Evolutionary conservation across 139 green algal genomes (phyloP).

Genomic region (Chlorella sorokiniana): DNA sequence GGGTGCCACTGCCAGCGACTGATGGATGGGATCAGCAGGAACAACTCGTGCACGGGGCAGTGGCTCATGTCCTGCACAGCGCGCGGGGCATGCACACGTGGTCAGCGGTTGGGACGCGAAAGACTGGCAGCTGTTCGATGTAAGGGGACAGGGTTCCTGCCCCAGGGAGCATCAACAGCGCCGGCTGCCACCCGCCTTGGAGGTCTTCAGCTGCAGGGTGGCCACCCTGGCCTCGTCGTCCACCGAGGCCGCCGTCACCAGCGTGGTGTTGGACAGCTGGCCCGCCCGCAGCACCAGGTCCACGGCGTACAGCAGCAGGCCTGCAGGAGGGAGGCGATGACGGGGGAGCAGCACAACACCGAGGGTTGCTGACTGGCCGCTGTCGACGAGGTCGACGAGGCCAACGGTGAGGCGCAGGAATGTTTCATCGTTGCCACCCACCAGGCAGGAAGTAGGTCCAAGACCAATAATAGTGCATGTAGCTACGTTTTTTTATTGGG

Average conservation of each 20-base stretch:
- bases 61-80: slow-evolving; percentile 18
- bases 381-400: background rate
- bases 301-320: slow-evolving; percentile 41
- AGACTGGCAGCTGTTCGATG: background rate
- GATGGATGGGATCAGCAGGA: slow-evolving; percentile 43
- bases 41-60: slow-evolving; percentile 48
- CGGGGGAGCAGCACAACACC: too few species aligned
- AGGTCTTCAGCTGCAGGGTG: slow-evolving; percentile 29
- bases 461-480: slow-evolving; percentile 37
- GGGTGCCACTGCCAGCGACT: slow-evolving; percentile 54
- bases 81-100: background rate
- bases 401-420: background rate
- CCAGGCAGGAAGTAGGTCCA: slow-evolving; percentile 42
- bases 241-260: slow-evolving; percentile 9
- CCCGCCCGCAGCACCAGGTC: slow-evolving; percentile 37
- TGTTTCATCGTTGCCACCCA: background rate
- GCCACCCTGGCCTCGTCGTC: slow-evolving; percentile 5
- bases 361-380: background rate
- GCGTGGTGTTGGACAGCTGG: slow-evolving; percentile 40
- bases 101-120: background rate
- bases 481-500: too few species aligned
- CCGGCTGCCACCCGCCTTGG: slow-evolving; percentile 16
- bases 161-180: background rate
- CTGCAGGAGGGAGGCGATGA: slow-evolving; percentile 13
- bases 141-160: background rate